Conservation (phyloP, 1,139 yeast species). For the Blastobotrys raffinosifermentans region DNA sequence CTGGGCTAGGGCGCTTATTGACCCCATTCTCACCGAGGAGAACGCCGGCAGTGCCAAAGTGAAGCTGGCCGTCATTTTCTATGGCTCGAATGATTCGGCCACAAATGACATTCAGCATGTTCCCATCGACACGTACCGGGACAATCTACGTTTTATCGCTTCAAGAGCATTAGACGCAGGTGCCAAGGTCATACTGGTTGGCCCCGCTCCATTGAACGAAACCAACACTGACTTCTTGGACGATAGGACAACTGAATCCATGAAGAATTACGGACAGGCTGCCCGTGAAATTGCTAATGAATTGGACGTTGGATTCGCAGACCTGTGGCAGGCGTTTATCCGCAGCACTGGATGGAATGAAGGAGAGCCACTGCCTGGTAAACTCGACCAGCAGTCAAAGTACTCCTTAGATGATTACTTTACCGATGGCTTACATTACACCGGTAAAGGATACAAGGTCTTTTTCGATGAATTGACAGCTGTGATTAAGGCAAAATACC, state of each 20-base stretch:
- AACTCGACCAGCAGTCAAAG: slow-evolving; percentile 17
- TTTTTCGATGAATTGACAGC: slow-evolving; percentile 32
- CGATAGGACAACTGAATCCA: slow-evolving; percentile 37
- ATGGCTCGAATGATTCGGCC: slow-evolving; percentile 69
- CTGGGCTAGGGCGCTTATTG: slow-evolving; percentile 35
- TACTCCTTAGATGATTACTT: slow-evolving; percentile 31
- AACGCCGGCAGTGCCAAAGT: slow-evolving; percentile 10
- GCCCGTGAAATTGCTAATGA: slow-evolving; percentile 43
- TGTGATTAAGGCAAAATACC: slow-evolving; percentile 7
- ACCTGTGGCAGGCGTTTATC: slow-evolving; percentile 45
- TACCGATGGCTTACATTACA: slow-evolving; percentile 65
- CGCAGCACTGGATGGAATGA: slow-evolving; percentile 23
- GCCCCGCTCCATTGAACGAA: slow-evolving; percentile 59
- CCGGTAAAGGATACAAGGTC: slow-evolving; percentile 53
- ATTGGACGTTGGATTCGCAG: slow-evolving; percentile 46
- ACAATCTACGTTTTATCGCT: slow-evolving; percentile 44
- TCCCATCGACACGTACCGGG: slow-evolving; percentile 41
- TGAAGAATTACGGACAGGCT: slow-evolving; percentile 46
- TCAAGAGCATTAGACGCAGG: slow-evolving; percentile 35
- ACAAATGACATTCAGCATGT: slow-evolving; percentile 44
- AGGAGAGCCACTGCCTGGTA: slow-evolving; percentile 21
- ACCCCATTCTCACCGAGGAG: slow-evolving; percentile 14
- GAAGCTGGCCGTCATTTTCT: slow-evolving; percentile 40
- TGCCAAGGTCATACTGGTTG: slow-evolving; percentile 49
- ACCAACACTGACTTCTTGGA: slow-evolving; percentile 17